Evolutionary conservation across 331 rosid genomes (phyloP).

Genomic region (Saraca asoca): DNA sequence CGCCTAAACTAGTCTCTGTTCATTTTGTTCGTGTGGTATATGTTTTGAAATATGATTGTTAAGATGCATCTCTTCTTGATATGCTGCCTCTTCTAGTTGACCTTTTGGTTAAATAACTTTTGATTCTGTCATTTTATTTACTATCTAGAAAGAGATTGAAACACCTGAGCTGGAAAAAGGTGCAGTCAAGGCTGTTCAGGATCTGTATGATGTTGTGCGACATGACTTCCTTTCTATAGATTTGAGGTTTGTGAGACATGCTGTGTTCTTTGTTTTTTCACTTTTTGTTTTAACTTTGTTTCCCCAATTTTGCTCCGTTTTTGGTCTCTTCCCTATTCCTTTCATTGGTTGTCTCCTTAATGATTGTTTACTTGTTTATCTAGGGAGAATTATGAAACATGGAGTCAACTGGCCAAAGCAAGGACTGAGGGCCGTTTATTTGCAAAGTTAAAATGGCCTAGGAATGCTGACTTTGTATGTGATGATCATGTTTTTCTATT

Average conservation of each 20-base stretch:
- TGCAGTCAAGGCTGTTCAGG: slow-evolving; percentile 84
- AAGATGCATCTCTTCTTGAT: neutral
- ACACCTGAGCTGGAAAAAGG: slow-evolving; percentile 66
- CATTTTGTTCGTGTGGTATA: neutral
- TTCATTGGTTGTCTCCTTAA: slow-evolving; percentile 5
- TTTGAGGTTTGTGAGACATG: slow-evolving; percentile 62
- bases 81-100: slow-evolving; percentile 20
- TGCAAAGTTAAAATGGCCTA: slow-evolving; percentile 84
- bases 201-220: slow-evolving; percentile 81
- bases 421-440: slow-evolving; percentile 78
- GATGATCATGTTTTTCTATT: slow-evolving; percentile 23
- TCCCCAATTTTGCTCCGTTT: neutral
- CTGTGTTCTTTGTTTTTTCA: neutral
- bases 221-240: slow-evolving; percentile 62
- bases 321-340: neutral
- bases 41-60: neutral
- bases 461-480: slow-evolving; percentile 67
- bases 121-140: slow-evolving; percentile 27
- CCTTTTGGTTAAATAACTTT: neutral
- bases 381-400: slow-evolving; percentile 75
- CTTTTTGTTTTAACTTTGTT: neutral
- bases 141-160: slow-evolving; percentile 62
- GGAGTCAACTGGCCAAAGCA: slow-evolving; percentile 68
- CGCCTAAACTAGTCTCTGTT: neutral
- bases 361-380: slow-evolving; percentile 12